Base-by-base conservation (phyloP, 805 yeast genomes). In the Groenewaldozyma tartarivorans region DNA sequence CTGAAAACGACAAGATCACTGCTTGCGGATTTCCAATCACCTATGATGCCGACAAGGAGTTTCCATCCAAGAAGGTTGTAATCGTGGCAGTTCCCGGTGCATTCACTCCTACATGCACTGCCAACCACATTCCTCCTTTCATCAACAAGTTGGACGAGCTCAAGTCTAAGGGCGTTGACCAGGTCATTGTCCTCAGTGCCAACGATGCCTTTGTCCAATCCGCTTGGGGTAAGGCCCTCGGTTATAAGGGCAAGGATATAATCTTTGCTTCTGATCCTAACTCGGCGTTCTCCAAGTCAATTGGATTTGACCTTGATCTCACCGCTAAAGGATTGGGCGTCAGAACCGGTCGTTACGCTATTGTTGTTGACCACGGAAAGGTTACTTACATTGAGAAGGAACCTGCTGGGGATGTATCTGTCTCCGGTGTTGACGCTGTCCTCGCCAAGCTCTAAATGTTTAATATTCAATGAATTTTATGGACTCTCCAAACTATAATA, bases 1-100 rank as follows among this genome's bases (percentile, higher is more conserved):
- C 48, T 30, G 66, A 61, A 46, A 26, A 34, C 21, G 47, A 52
- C 15, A 55, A 44, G 35, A 55, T 57, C 36, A 49, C 47, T 17
- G 55, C 56, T 16, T 66, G 71, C 43, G 71, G 71, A 20, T 51
- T 60, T 38, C 71, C 71, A 24, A 52, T 48, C 33, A 49, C 54
- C 29, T 55, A 56, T 31, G 55, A 58, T 48, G 49, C 61, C 26
- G 61, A 56, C 54, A 56, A 57, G 54, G 60, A 59, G 49, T 49
- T 64, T 24, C 45, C 54, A 17, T 56, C 50, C 53, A 75, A 76
- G 66, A 76, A 69, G 52, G 74, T 79, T 24, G 75, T 82, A 33
- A 66, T 83, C 51, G 84, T 85, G 24, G 71, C 81, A 44, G 87
- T 83, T 26, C 92, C 94, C 47, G 94, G 88, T 47, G 92, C 94